A percentile compares a stretch with the other conserved stretches of the same genome.
These are phyloP conservation scores for Aphanoascus verrucosus DNA, from an alignment of 2,329 filamentous ascomycete species.

Conservation along the genomic window DNA sequence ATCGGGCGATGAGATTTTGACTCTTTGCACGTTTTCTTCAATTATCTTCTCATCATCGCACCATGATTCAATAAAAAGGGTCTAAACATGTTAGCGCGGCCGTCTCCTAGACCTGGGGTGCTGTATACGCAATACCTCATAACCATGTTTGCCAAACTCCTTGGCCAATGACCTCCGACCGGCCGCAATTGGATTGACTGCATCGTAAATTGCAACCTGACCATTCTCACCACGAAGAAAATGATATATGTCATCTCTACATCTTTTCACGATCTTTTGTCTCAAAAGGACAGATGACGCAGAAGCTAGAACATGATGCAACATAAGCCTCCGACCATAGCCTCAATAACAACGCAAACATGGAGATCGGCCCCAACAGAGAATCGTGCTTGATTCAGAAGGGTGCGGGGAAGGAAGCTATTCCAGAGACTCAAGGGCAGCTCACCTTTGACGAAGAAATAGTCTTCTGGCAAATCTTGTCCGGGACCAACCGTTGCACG, in stretches of 20 bases:
- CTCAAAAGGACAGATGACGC: slow-evolving; percentile 84
- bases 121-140: slow-evolving; percentile 50
- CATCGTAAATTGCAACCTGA: slow-evolving; percentile 96
- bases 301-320: slow-evolving; percentile 43
- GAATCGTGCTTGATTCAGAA: neutral
- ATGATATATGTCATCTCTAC: slow-evolving; percentile 89
- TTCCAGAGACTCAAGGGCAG: neutral
- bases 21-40: slow-evolving; percentile 89
- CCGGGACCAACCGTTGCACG: slow-evolving; percentile 77
- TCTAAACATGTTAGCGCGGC: slow-evolving; percentile 42
- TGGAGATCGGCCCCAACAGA: neutral
- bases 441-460: slow-evolving; percentile 81
- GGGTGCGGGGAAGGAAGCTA: neutral
- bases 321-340: slow-evolving; percentile 17
- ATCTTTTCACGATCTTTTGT: slow-evolving; percentile 96
- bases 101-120: neutral
- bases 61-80: slow-evolving; percentile 90
- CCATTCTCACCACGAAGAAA: slow-evolving; percentile 97
- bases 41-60: slow-evolving; percentile 90
- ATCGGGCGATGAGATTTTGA: slow-evolving; percentile 96
- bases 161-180: slow-evolving; percentile 78
- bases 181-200: slow-evolving; percentile 80
- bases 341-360: neutral
- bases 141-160: slow-evolving; percentile 95
- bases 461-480: slow-evolving; percentile 83